A percentile compares a stretch with the other conserved stretches of the same genome.
phyloP scores from a whole-genome alignment of 2,329 filamentous ascomycete species.

The Colletotrichum cereale region DNA sequence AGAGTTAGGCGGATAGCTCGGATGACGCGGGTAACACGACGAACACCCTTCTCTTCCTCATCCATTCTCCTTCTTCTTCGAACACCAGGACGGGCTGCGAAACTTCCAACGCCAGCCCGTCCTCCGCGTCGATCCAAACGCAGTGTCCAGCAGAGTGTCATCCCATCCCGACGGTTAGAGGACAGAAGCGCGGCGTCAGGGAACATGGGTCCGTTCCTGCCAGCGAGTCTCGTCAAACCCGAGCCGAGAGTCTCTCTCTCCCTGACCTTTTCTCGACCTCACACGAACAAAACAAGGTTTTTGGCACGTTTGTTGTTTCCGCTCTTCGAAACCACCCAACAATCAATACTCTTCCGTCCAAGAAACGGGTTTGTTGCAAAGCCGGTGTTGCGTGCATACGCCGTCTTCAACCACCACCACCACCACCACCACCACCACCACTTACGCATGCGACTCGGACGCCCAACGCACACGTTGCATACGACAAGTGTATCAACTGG shows the following conservation, averaged over 20 bases:
- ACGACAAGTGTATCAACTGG: slow-evolving; percentile 2
- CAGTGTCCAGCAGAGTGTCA: slow-evolving; percentile 21
- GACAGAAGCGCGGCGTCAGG: not conserved
- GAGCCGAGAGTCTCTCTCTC: not conserved
- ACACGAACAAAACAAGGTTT: slow-evolving; percentile 25
- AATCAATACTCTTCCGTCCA: not conserved
- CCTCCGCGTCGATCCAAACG: slow-evolving; percentile 17
- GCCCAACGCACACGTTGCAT: not conserved
- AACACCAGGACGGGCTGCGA: not conserved
- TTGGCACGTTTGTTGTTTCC: slow-evolving; percentile 26
- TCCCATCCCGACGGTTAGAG: slow-evolving; percentile 26
- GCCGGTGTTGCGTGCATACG: slow-evolving; percentile 5
- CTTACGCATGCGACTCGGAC: not conserved
- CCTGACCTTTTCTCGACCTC: slow-evolving; percentile 1
- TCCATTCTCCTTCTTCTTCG: not conserved
- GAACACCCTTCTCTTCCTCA: slow-evolving; percentile 20
- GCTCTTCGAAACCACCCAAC: not conserved
- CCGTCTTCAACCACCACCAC: not conserved
- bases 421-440: not conserved
- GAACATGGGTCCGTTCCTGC: slow-evolving; percentile 1
- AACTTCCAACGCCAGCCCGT: slow-evolving; percentile 9
- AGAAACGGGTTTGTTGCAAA: not conserved
- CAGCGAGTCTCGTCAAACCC: not conserved
- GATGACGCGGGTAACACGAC: slow-evolving; percentile 26
- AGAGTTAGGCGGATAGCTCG: slow-evolving; percentile 36